phyloP scores from a whole-genome alignment of 1,284 basidiomycete species.

The Ganoderma lingzhi region DNA sequence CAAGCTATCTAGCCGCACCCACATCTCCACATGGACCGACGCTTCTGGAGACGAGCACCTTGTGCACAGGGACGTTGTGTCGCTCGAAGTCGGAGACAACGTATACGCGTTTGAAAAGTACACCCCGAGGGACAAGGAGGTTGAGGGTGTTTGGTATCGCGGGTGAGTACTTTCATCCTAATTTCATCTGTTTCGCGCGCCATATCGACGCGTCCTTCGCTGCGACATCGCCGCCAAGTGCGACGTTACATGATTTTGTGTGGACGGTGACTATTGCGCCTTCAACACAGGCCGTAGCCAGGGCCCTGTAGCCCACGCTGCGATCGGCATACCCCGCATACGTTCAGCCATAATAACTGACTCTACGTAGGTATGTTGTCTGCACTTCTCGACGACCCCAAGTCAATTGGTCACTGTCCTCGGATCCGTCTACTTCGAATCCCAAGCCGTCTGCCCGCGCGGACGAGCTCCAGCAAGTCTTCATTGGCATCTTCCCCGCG shows the following conservation, averaged over 20 bases:
- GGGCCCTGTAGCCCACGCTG: background rate
- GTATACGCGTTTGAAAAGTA: conserved; percentile 96
- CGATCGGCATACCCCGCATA: background rate
- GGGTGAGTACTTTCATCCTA: conserved; percentile 66
- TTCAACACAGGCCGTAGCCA: background rate
- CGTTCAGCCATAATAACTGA: conserved; percentile 8
- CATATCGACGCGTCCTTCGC: conserved; percentile 6
- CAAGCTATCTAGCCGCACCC: conserved; percentile 65
- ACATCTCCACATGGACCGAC: conserved; percentile 76
- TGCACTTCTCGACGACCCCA: conserved; percentile 79
- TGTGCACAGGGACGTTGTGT: conserved; percentile 78
- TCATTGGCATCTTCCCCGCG: conserved; percentile 95
- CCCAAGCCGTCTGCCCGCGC: conserved; percentile 61
- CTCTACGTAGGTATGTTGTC: conserved; percentile 80
- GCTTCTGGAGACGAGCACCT: conserved; percentile 71
- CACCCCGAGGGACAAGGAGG: conserved; percentile 73
- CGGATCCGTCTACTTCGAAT: conserved; percentile 58
- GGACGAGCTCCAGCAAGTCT: conserved; percentile 86
- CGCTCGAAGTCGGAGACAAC: conserved; percentile 92
- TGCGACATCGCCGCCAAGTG: background rate
- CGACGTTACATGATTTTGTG: background rate
- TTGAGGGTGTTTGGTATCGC: conserved; percentile 87
- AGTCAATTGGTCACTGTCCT: conserved; percentile 65
- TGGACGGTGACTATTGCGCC: background rate
- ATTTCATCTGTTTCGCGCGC: background rate